phyloP scores from a whole-genome alignment of 768 basidiomycete species.

The Udeniomyces megalosporus region DNA sequence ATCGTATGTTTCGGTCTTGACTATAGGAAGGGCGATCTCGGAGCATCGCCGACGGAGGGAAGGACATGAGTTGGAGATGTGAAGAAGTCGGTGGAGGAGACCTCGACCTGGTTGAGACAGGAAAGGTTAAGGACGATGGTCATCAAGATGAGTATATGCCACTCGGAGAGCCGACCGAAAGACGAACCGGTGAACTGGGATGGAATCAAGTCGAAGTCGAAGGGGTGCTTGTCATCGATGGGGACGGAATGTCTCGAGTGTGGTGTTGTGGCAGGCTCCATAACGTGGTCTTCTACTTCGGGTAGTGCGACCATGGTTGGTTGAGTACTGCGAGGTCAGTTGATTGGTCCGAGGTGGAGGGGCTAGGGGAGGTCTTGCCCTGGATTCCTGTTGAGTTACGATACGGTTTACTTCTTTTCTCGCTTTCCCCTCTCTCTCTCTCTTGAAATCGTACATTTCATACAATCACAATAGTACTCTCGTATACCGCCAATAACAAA shows the following conservation, averaged over 20 bases:
- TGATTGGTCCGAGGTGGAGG: no score
- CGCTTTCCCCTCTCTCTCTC: no score
- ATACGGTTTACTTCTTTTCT: no score
- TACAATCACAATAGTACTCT: no score
- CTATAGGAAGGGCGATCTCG: constrained; percentile 6
- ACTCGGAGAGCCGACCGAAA: not conserved
- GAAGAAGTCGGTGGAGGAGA: constrained; percentile 54
- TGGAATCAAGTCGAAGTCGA: constrained; percentile 69
- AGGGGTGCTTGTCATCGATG: constrained; percentile 59
- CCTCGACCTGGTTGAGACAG: constrained; percentile 42
- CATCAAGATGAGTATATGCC: constrained; percentile 3
- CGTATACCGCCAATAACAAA: no score
- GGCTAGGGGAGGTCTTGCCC: no score
- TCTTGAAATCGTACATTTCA: no score
- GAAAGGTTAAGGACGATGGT: not conserved
- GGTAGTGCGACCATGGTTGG: no score
- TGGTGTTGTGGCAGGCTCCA: not conserved
- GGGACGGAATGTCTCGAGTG: not conserved
- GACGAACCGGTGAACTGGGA: constrained; percentile 53
- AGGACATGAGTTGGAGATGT: constrained; percentile 50
- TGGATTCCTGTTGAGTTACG: no score
- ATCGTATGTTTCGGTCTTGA: constrained; percentile 12
- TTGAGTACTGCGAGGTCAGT: no score
- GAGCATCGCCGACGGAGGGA: constrained; percentile 30
- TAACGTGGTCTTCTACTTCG: not conserved